Percentiles rank a stretch among this genome's conserved stretches.
Conservation (phyloP, 2,329 filamentous ascomycete species). For the Fusarium tuaranense region DNA sequence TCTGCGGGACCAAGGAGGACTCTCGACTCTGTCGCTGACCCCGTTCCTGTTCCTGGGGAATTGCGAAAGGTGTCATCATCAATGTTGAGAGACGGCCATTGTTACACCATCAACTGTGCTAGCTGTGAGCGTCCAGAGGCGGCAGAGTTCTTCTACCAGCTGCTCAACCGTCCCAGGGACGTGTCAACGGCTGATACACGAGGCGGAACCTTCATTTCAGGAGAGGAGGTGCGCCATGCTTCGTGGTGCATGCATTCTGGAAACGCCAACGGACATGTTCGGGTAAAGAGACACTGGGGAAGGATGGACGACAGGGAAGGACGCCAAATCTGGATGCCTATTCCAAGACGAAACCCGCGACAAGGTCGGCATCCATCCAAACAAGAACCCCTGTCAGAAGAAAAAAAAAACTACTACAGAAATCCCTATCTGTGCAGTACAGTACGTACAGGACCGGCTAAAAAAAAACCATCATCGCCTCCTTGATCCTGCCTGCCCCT, state of each 20-base stretch:
- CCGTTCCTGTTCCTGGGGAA: conserved; percentile 24
- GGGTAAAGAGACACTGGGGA: neutral
- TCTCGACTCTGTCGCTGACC: conserved; percentile 34
- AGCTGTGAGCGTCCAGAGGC: neutral
- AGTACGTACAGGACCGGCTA: conserved; percentile 15
- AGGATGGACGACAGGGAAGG: neutral
- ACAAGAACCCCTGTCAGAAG: neutral
- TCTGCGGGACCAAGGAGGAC: conserved; percentile 16
- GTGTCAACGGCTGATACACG: conserved; percentile 30
- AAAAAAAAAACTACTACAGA: conserved; percentile 2
- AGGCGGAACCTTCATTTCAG: conserved; percentile 26
- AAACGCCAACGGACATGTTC: conserved; percentile 14
- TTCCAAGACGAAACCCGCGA: neutral
- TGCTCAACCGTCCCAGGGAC: neutral
- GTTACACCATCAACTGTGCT: conserved; percentile 21
- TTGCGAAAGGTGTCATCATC: neutral
- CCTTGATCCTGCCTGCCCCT: conserved; percentile 31
- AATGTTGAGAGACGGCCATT: conserved; percentile 18
- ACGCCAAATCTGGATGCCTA: neutral
- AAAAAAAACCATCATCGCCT: conserved; percentile 27
- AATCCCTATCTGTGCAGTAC: conserved; percentile 1
- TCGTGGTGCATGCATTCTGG: conserved; percentile 5
- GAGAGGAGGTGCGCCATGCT: conserved; percentile 12
- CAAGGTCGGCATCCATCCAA: neutral
- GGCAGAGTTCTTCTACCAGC: neutral